Evolutionary conservation across 805 yeast genomes (phyloP), one percentile per base, ranked within the genome.

Genomic region (Candida maris): DNA sequence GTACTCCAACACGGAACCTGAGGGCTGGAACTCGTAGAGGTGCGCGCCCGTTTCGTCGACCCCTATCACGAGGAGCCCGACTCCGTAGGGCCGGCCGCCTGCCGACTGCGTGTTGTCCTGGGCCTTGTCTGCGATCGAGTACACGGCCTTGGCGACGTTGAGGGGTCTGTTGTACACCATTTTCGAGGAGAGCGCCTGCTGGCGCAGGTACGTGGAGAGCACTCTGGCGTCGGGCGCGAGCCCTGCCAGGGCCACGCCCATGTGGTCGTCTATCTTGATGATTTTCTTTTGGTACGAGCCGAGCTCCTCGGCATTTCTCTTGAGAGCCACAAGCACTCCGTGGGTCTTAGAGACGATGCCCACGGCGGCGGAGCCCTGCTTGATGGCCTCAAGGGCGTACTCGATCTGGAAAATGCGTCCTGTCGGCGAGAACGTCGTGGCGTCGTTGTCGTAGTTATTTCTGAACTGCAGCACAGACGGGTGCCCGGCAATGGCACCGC

Each of bases 141-240:
- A 70, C 12, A 87, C 96, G 3, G 96, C 95, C 52, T 81, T 79
- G 39, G 82, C 77, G 13, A 89, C 79, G 44, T 85, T 81, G 42
- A 93, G 68, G 12, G 96, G 89, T 54, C 95, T 79, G 64, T 87
- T 81, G 64, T 76, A 93, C 19, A 89, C 79, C 72, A 91, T 73
- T 53, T 77, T 84, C 22, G 91, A 83, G 46, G 81, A 76, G 81
- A 91, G 82, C 34, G 97, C 94, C 55, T 89, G 93, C 52, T 86
- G 88, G 60, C 97, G 79, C 52, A 93, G 69, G 62, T 70, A 89
- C 58, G 87, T 93, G 33, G 95, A 81, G 50, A 93, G 71, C 25
- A 93, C 95, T 49, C 99, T 75, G 17, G 97, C 98, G 59, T 93
- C 99, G 13, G 99, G 97, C 1, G 97, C 97, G 54, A 93, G 76